Evolutionary conservation across 2,329 filamentous ascomycete genomes (phyloP), one percentile per base, ranked within the genome.

Genomic region (Aureobasidium lini): DNA sequence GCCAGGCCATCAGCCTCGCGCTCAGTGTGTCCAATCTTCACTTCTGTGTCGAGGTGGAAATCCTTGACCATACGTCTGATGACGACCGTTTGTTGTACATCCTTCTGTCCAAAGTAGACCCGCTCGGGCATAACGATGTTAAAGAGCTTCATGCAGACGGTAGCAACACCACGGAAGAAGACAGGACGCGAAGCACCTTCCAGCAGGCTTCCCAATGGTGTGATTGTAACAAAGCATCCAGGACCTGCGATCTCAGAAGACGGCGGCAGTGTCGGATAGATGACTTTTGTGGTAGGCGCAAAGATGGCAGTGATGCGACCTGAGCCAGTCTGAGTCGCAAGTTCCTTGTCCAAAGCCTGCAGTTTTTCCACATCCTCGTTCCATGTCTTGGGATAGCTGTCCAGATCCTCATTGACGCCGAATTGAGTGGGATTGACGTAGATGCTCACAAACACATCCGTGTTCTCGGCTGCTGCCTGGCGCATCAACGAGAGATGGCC

Each of bases 371-470:
- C 77, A 72, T 99, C 94, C 42, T 81, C 74, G 13, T 88, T 85
- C 90, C 92, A 96, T 2, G 92, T 96, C 60, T 89, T 86, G 0
- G 94, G 94, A 72, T 99, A 99, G 63, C 86, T 90, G 44, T 83
- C 83, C 18, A 99, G 79, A 70, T 99, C 94, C 73, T 99, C 94
- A 60, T 85, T 83, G 23, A 90, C 78, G 34, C 93, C 93, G 71
- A 99, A 99, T 74, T 99, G 94, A 1, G 94, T 94, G 4, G 94
- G 94, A 73, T 99, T 99, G 69, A 99, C 89, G 73, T 93, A 99
- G 66, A 97, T 87, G 70, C 88, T 91, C 59, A 99, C 89, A 62
- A 96, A 86, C 60, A 97, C 89, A 66, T 91, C 83, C 64, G 89
- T 87, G 75, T 91, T 94, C 67, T 95, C 90, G 49, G 80, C 78